Evolutionary conservation across 257 asterid genomes (phyloP).

Genomic region (Cruciata laevipes): DNA sequence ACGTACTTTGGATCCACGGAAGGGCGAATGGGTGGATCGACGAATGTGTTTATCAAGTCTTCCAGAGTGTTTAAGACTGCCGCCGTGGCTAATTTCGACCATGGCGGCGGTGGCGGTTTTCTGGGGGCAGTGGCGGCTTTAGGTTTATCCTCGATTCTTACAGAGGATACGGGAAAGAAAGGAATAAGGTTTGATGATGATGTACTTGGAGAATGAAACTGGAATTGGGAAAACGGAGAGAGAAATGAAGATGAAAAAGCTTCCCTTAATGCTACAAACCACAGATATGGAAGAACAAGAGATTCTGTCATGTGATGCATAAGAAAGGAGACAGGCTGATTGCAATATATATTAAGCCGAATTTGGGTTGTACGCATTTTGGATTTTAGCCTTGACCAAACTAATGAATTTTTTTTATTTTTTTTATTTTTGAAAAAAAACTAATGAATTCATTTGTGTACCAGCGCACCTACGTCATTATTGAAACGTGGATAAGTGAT

Average conservation of each 20-base stretch:
- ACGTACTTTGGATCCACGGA: conserved; percentile 49
- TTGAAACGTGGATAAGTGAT: no score
- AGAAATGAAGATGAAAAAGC: conserved; percentile 49
- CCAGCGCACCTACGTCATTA: no score
- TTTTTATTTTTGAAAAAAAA: no score
- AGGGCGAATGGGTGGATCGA: conserved; percentile 52
- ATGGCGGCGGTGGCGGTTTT: neutral
- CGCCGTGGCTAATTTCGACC: neutral
- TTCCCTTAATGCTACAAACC: conserved; percentile 43
- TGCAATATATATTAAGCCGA: no score
- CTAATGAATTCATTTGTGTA: no score
- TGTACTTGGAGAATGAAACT: neutral
- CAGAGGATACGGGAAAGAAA: conserved; percentile 18
- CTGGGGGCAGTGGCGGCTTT: neutral
- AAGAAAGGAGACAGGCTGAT: no score
- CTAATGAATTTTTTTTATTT: no score
- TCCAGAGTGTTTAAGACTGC: neutral
- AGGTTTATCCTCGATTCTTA: conserved; percentile 12
- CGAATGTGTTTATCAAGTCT: neutral
- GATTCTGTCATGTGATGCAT: no score
- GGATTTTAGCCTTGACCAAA: no score
- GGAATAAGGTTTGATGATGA: conserved; percentile 13
- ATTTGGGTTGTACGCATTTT: no score
- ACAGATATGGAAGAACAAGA: no score
- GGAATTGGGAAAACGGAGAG: conserved; percentile 24